These are phyloP conservation scores for Oemleria cerasiformis DNA, from an alignment of 306 rosid species.

Conservation along the genomic window DNA sequence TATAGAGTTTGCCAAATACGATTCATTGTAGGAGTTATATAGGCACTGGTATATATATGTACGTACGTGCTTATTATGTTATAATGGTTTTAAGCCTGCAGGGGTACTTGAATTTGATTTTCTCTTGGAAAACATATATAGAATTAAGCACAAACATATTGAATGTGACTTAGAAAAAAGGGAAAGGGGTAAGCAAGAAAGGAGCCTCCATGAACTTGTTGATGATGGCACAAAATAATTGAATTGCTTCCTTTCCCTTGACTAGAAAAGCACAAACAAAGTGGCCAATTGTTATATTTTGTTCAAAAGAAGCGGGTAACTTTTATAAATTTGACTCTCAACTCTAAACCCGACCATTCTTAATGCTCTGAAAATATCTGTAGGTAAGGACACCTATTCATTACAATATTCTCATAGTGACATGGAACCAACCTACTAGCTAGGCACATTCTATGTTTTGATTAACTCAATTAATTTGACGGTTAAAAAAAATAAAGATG, in stretches of 20 bases:
- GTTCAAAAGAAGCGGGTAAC: background rate
- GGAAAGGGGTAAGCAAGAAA: background rate
- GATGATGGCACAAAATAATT: background rate
- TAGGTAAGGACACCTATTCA: background rate
- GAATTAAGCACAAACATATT: background rate
- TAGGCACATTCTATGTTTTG: too few relatives aligned
- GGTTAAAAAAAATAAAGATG: too few relatives aligned
- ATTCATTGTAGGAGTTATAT: too few relatives aligned
- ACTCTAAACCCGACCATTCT: background rate
- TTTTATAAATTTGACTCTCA: background rate
- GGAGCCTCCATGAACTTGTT: background rate
- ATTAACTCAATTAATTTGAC: too few relatives aligned
- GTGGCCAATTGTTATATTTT: background rate
- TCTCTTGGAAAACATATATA: background rate
- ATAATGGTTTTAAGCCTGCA: too few relatives aligned
- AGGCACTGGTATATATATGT: too few relatives aligned
- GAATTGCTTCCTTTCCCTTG: slow-evolving; percentile 1
- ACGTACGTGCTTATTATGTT: too few relatives aligned
- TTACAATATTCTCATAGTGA: background rate
- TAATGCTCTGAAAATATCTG: background rate
- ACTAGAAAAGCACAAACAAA: background rate
- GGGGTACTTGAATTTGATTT: too few relatives aligned
- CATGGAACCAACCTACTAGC: background rate
- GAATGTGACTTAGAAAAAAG: background rate
- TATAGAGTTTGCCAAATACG: background rate